Base-by-base conservation (phyloP, 345 rosid species). In the Xanthoceras sorbifolium region DNA sequence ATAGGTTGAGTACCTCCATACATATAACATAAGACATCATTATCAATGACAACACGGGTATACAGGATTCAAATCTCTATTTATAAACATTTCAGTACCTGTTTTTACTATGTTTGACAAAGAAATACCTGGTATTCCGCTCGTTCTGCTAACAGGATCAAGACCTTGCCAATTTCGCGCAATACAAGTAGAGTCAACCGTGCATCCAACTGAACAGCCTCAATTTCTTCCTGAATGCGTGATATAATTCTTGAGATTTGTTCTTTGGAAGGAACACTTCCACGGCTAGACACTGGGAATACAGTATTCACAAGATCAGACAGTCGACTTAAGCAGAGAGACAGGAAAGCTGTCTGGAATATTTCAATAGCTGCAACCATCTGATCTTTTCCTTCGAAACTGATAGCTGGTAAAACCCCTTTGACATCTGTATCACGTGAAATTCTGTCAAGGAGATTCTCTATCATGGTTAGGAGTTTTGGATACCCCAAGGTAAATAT, bases 261-360 rank as follows among this genome's bases (percentile, higher is more conserved):
- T 68, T 97, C 98, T 84, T 89, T 97, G 18, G 99, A 86, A 54
- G 98, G 98, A 79, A 97, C 85, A 83, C 84, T 92, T 82, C 97
- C 99, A 52, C 98, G 98, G 84, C 92, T 92, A 68, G 98, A 90
- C 82, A 94, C 84, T 18, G 97, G 97, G 83, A 94, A 94, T 73
- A 90, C 82, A 38, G 90, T 82, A 82, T 94, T 92, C 69, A 97
- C 97, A 57, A 97, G 92, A 79, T 97, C 99, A 44, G 97, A 91
- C 74, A 94, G 85, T 46, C 94, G 96, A 59, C 94, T 81, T 80
- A 97, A 81, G 87, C 98, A 92, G 23, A 76, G 80, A 61, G 91
- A 78, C 87, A 97, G 81, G 87, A 92, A 97, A 79, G 98, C 87
- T 73, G 93, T 97, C 89, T 92, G 99, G 89, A 94, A 94, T 77